Conservation (phyloP, 805 yeast species). For the Candida hungchunana region DNA sequence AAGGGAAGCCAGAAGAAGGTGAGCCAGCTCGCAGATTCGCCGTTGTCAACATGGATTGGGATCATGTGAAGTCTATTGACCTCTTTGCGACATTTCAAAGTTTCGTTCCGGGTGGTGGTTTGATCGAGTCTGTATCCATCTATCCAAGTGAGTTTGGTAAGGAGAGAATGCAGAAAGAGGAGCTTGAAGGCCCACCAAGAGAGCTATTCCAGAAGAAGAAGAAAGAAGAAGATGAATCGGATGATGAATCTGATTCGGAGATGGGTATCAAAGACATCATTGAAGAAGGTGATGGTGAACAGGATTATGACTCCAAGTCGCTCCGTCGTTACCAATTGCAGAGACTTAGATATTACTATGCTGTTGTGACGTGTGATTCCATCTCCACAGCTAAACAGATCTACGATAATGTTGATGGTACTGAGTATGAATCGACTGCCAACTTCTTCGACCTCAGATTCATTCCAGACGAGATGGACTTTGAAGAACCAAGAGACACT, state of each 20-base stretch:
- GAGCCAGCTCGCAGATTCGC: slow-evolving; percentile 83
- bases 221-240: slow-evolving; percentile 37
- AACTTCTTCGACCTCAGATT: slow-evolving; percentile 89
- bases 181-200: slow-evolving; percentile 86
- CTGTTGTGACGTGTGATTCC: slow-evolving; percentile 80
- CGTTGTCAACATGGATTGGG: slow-evolving; percentile 97
- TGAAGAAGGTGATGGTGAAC: slow-evolving; percentile 76
- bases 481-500: slow-evolving; percentile 70
- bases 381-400: slow-evolving; percentile 67
- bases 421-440: slow-evolving; percentile 94
- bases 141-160: slow-evolving; percentile 93
- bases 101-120: slow-evolving; percentile 75
- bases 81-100: slow-evolving; percentile 84
- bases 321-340: slow-evolving; percentile 90
- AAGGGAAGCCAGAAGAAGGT: slow-evolving; percentile 72
- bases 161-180: slow-evolving; percentile 85
- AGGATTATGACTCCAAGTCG: slow-evolving; percentile 79
- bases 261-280: slow-evolving; percentile 66
- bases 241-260: slow-evolving; percentile 47
- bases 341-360: slow-evolving; percentile 88
- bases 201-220: slow-evolving; percentile 58
- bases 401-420: slow-evolving; percentile 86
- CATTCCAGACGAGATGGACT: slow-evolving; percentile 89
- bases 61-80: slow-evolving; percentile 82
- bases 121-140: slow-evolving; percentile 61